A percentile compares a stretch with the other conserved stretches of the same genome.
Evolutionary conservation across 2,329 filamentous ascomycete species (phyloP).

Genomic region (Bipolaris oryzae): DNA sequence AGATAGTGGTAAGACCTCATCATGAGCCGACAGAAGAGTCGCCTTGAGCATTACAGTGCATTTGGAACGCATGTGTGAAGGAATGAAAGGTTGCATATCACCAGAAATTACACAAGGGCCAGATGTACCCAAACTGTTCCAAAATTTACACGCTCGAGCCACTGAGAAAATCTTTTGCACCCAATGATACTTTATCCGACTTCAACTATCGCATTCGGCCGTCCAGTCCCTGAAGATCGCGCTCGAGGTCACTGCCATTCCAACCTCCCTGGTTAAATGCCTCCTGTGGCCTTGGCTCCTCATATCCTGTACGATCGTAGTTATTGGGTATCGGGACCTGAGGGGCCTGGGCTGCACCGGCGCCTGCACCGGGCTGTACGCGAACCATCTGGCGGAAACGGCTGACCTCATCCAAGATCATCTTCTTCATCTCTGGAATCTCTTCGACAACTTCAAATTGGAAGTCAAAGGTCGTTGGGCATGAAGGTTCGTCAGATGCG

Average conservation of each 20-base stretch:
- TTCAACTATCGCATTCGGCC: conserved; percentile 28
- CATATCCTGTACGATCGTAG: conserved; percentile 62
- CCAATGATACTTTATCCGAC: conserved; percentile 8
- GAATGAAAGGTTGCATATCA: conserved; percentile 2
- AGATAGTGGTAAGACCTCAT: not conserved
- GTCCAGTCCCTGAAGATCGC: conserved; percentile 57
- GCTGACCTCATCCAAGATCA: conserved; percentile 95
- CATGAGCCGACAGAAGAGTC: not conserved
- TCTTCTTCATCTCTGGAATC: conserved; percentile 90
- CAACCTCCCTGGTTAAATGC: conserved; percentile 49
- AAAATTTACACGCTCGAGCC: conserved; percentile 9
- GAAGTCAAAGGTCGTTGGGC: conserved; percentile 95
- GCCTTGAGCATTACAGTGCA: not conserved
- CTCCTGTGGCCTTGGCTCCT: conserved; percentile 68
- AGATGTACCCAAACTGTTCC: conserved; percentile 5
- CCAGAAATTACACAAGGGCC: conserved; percentile 9
- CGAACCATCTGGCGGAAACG: conserved; percentile 73
- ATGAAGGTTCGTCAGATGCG: conserved; percentile 90
- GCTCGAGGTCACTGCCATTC: conserved; percentile 50
- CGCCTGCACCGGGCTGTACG: conserved; percentile 45
- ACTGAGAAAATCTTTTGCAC: conserved; percentile 15
- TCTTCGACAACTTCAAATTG: conserved; percentile 98
- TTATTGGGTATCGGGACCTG: conserved; percentile 68
- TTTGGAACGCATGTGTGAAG: not conserved
- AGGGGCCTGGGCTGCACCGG: conserved; percentile 49